These are phyloP conservation scores for Rosa multiflora DNA, from an alignment of 306 rosid genomes.

Conservation along the genomic window DNA sequence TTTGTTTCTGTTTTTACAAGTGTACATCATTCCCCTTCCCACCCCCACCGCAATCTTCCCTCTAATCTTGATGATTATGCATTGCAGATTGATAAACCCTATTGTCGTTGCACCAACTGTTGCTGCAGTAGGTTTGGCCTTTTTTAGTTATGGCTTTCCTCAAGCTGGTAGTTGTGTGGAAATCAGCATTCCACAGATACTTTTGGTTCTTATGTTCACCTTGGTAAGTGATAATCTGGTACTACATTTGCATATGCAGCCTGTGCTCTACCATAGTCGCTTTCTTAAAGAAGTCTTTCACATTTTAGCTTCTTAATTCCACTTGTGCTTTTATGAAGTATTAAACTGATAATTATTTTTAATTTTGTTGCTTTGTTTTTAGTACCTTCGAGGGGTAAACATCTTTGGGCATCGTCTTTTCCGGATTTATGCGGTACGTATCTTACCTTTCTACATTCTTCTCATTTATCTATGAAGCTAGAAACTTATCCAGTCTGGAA, in stretches of 20 bases:
- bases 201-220: slow-evolving; percentile 71
- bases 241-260: slow-evolving; percentile 1
- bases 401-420: slow-evolving; percentile 69
- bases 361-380: slow-evolving; percentile 22
- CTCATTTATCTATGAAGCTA: not conserved
- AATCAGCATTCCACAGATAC: slow-evolving; percentile 81
- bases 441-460: slow-evolving; percentile 15
- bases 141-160: slow-evolving; percentile 93
- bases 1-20: not conserved
- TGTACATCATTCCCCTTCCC: not conserved
- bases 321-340: slow-evolving; percentile 12
- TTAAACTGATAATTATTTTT: slow-evolving; percentile 17
- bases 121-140: slow-evolving; percentile 93
- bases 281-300: not conserved
- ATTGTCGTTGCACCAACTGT: slow-evolving; percentile 95
- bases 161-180: slow-evolving; percentile 91
- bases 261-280: not conserved
- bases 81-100: slow-evolving; percentile 80
- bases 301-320: slow-evolving; percentile 24
- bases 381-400: slow-evolving; percentile 91
- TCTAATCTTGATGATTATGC: slow-evolving; percentile 5
- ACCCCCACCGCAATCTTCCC: no score
- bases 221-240: slow-evolving; percentile 49
- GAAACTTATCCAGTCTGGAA: not conserved
- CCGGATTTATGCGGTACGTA: slow-evolving; percentile 79